Evolutionary conservation across 2,329 filamentous ascomycete species (phyloP).

Genomic region (Fusarium citri): DNA sequence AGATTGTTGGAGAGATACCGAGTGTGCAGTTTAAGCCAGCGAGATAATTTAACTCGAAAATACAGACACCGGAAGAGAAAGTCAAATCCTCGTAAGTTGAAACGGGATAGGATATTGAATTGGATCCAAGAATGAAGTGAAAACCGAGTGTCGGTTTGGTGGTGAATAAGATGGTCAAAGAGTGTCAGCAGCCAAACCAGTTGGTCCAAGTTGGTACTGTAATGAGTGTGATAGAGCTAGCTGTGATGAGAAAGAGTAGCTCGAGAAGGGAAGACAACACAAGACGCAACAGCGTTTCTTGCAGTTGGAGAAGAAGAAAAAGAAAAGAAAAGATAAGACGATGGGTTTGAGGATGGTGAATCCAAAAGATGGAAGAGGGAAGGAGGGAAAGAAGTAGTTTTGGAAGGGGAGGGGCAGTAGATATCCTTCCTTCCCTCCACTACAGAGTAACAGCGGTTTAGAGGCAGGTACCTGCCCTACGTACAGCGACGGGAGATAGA

Average conservation of each 20-base stretch:
- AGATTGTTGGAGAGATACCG: constrained; percentile 36
- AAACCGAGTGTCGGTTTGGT: constrained; percentile 29
- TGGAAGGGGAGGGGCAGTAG: constrained; percentile 45
- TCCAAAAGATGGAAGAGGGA: constrained; percentile 37
- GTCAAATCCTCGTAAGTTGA: constrained; percentile 10
- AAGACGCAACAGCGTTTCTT: constrained; percentile 47
- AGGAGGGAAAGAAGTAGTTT: constrained; percentile 42
- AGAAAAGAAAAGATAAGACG: constrained; percentile 39
- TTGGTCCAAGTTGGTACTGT: constrained; percentile 57
- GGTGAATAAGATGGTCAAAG: constrained; percentile 51
- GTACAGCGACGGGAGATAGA: background rate
- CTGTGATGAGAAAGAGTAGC: constrained; percentile 54
- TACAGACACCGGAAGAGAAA: constrained; percentile 37
- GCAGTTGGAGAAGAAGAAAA: constrained; percentile 39
- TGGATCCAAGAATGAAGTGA: constrained; percentile 10
- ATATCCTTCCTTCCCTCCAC: constrained; percentile 28
- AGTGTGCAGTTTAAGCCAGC: constrained; percentile 42
- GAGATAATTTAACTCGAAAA: constrained; percentile 45
- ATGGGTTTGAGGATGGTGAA: constrained; percentile 36
- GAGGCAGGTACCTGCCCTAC: background rate
- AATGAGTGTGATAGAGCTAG: constrained; percentile 49
- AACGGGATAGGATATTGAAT: constrained; percentile 21
- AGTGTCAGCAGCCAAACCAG: constrained; percentile 69
- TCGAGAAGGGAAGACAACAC: constrained; percentile 46
- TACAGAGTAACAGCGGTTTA: background rate